Base-by-base conservation (phyloP, 2,329 filamentous ascomycete genomes). In the Colletotrichum tabaci region DNA sequence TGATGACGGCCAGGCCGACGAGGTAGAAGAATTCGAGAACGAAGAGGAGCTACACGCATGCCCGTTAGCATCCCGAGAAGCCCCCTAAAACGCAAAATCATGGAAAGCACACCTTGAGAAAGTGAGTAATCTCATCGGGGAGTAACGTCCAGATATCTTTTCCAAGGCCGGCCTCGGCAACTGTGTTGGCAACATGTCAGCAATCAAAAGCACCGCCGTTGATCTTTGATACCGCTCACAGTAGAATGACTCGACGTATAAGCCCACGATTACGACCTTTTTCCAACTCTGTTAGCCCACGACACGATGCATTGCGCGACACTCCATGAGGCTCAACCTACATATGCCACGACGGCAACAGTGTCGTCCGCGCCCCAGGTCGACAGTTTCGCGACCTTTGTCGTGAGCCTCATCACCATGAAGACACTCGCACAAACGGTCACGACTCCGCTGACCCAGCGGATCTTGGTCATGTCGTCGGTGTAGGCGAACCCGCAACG, bases 101-200 rank as follows among this genome's bases (percentile, higher is more conserved):
- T 1, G 23, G 55, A 26, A 18, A 26, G 42, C 26, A 2, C 72
- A 82, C 77, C 72, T 77, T 79, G 52, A 83, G 75, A 5, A 78
- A 78, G 4, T 60, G 44, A 0, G 77, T 77, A 16, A 83, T 74
- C 0, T 60, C 63, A 0, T 76, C 71, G 5, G 67, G 50, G 3
- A 76, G 65, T 0, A 83, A 64, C 6, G 77, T 79, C 82, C 82
- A 84, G 5, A 83, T 78, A 46, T 84, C 82, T 23, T 79, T 76
- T 3, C 82, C 82, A 47, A 83, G 80, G 0, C 75, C 79, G 1
- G 74, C 53, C 1, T 75, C 60, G 0, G 76, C 74, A 13, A 76
- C 80, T 79, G 44, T 26, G 16, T 12, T 16, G 10, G 2, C 12
- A 16, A 79, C 74, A 58, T 75, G 12, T 77, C 42, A 79, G 23